A percentile compares a stretch with the other conserved stretches of the same genome.
phyloP scores from a whole-genome alignment of 1,284 basidiomycete genomes.

The Leccinum pachyderme region DNA sequence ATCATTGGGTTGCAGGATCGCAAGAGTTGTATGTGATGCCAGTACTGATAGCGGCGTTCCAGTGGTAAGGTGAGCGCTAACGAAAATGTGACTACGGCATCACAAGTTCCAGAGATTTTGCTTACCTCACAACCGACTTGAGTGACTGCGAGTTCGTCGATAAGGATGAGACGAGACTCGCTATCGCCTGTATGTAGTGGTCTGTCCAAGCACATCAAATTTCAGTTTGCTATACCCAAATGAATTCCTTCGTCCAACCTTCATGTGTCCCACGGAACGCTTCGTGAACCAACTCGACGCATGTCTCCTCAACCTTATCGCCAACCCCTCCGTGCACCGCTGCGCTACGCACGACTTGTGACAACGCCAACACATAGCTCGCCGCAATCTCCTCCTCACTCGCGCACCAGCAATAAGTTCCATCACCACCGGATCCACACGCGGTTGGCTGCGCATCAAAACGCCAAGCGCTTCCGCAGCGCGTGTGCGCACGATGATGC shows the following conservation, averaged over 20 bases:
- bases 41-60: conserved; percentile 66
- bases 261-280: conserved; percentile 75
- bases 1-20: conserved; percentile 13
- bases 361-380: conserved; percentile 76
- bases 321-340: conserved; percentile 66
- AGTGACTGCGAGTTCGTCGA: conserved; percentile 66
- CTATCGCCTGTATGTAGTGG: conserved; percentile 70
- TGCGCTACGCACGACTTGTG: conserved; percentile 74
- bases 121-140: conserved; percentile 65
- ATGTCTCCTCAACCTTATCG: conserved; percentile 68
- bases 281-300: conserved; percentile 75
- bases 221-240: not conserved
- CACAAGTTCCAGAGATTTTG: not conserved
- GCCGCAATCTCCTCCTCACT: conserved; percentile 64
- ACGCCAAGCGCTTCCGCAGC: conserved; percentile 73
- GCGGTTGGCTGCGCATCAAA: conserved; percentile 86
- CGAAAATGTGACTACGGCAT: too few relatives aligned
- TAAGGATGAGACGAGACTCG: conserved; percentile 65
- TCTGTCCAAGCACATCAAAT: conserved; percentile 44
- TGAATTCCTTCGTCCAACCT: conserved; percentile 44
- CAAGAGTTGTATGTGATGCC: conserved; percentile 65
- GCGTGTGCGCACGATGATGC: conserved; percentile 75
- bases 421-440: conserved; percentile 78
- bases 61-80: conserved; percentile 52
- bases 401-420: conserved; percentile 57